Percentiles rank a stretch among this genome's conserved stretches.
Conservation (phyloP, 805 yeast species). For the Candida michaelii region DNA sequence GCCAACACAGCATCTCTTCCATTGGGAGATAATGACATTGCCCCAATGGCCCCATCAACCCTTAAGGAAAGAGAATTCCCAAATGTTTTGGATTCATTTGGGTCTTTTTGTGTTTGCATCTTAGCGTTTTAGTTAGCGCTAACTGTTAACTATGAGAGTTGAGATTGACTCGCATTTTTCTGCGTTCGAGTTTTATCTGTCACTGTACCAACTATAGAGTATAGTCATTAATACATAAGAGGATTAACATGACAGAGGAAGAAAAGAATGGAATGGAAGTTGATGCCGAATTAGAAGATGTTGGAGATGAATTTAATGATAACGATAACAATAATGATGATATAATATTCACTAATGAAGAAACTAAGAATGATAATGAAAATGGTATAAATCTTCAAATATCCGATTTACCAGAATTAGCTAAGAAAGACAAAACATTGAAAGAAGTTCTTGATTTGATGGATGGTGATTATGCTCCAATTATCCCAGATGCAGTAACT, state of each 20-base stretch:
- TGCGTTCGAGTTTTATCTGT: no score
- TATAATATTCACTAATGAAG: constrained; percentile 2
- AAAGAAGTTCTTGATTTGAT: constrained; percentile 82
- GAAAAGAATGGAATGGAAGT: constrained; percentile 13
- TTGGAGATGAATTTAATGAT: constrained; percentile 27
- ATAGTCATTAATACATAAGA: no score
- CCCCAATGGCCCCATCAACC: constrained; percentile 89
- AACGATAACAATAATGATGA: constrained; percentile 16
- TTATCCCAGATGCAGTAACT: constrained; percentile 94
- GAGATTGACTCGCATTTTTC: neutral
- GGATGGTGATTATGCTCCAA: constrained; percentile 89
- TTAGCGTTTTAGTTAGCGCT: neutral
- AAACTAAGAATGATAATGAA: constrained; percentile 1
- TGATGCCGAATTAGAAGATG: constrained; percentile 12
- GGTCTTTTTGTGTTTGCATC: constrained; percentile 14
- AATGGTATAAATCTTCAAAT: constrained; percentile 13
- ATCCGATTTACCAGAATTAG: constrained; percentile 59
- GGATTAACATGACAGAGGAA: constrained; percentile 20
- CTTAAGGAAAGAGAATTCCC: constrained; percentile 79
- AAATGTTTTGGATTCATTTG: constrained; percentile 56
- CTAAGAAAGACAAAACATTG: constrained; percentile 77
- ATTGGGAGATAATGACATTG: constrained; percentile 84
- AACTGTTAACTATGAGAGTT: neutral
- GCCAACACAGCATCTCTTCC: constrained; percentile 95
- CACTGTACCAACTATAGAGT: neutral